Base-by-base conservation (phyloP, 257 asterid genomes). In the Solanum pimpinellifolium region DNA sequence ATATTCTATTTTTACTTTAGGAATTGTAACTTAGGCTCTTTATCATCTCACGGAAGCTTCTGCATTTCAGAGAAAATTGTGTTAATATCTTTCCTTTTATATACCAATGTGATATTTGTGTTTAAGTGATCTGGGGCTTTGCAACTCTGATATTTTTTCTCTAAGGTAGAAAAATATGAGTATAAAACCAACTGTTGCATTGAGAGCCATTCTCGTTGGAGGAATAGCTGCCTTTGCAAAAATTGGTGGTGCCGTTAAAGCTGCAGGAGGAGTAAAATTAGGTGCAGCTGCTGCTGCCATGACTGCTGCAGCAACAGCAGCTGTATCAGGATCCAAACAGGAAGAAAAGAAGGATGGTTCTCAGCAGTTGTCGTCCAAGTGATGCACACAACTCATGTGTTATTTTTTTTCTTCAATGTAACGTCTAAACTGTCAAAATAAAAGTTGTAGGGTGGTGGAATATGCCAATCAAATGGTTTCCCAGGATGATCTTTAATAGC, bases 271-370 rank as follows among this genome's bases (percentile, higher is more conserved):
- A 33, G 95, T 86, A 33, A 97, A 97, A 93, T 21, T 97, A 15
- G 96, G 97, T 20, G 94, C 95, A 2, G 98, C 98, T 1, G 95
- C 99, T 1, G 98, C 99, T 9, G 98, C 98, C 7, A 82, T 95
- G 94, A 94, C 97, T 60, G 99, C 98, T 39, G 99, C 99, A 7
- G 98, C 98, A 59, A 90, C 95, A 0, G 98, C 98, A n/a, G 98
- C 97, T 6, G 88, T 91, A 44, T 94, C 99, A 7, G 94, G 94
- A 44, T 60, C 96, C 39, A 97, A 93, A 83, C 90, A 90, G 85
- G 85, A 80, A 80, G 99, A 94, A 69, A 80, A 87, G 1, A 90
- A 92, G 20, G 91, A 92, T 77, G 82, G 89, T 90, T 74, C 94
- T 20, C 83, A 75, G n/a, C 91, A 89, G 86, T 85, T 92, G 83